Evolutionary conservation across 2,329 filamentous ascomycete species (phyloP).

Genomic region (Cylindrodendrum hubeiense): DNA sequence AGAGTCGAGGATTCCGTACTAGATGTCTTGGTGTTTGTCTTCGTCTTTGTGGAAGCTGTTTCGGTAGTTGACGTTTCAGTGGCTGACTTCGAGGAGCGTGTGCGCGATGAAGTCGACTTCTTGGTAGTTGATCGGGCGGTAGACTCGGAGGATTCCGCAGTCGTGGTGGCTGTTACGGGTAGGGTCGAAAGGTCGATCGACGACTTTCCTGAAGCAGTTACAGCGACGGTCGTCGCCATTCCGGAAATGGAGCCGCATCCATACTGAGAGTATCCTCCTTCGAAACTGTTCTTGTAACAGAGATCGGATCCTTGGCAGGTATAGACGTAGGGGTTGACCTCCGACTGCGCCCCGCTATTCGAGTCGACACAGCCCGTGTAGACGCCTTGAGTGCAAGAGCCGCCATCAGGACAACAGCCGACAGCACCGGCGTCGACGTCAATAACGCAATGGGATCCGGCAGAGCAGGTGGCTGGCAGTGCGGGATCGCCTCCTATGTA

Average conservation of each 20-base stretch:
- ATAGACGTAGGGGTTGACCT: conserved; percentile 67
- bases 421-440: conserved; percentile 63
- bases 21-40: conserved; percentile 11
- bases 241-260: conserved; percentile 65
- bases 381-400: conserved; percentile 65
- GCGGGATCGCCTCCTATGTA: conserved; percentile 65
- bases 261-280: conserved; percentile 68
- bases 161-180: conserved; percentile 55
- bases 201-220: conserved; percentile 57
- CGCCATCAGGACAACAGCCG: conserved; percentile 67
- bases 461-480: conserved; percentile 68
- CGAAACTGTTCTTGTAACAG: conserved; percentile 68
- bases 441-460: conserved; percentile 69
- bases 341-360: conserved; percentile 62
- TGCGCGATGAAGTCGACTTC: conserved; percentile 16
- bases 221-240: conserved; percentile 62
- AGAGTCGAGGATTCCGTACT: conserved; percentile 13
- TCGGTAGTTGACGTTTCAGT: conserved; percentile 22
- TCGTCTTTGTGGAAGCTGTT: not conserved
- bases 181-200: conserved; percentile 53
- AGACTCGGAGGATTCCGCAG: conserved; percentile 53
- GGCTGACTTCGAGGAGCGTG: conserved; percentile 12
- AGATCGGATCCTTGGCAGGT: conserved; percentile 65
- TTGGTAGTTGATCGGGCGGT: conserved; percentile 53
- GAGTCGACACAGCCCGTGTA: conserved; percentile 69